A percentile compares a stretch with the other conserved stretches of the same genome.
These are phyloP conservation scores for Lentinula sp. DNA, from an alignment of 768 basidiomycete genomes.

Conservation along the genomic window DNA sequence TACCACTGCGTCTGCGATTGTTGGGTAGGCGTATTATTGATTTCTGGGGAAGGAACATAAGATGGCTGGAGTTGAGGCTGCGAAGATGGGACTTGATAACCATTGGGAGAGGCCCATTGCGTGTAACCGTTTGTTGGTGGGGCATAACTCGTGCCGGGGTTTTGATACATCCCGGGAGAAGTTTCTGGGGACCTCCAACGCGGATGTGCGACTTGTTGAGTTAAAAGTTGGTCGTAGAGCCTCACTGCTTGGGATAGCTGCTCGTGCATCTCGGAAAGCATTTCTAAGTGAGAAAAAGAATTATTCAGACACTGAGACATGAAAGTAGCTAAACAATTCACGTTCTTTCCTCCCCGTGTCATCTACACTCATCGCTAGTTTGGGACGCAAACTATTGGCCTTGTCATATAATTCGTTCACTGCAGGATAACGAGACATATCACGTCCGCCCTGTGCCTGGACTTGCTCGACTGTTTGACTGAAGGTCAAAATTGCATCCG, in stretches of 20 bases:
- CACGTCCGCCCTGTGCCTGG: constrained; percentile 68
- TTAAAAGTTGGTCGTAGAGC: constrained; percentile 84
- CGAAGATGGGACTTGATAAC: constrained; percentile 16
- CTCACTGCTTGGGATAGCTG: constrained; percentile 90
- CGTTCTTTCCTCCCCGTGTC: constrained; percentile 85
- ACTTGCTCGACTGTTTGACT: constrained; percentile 86
- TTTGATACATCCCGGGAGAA: constrained; percentile 24
- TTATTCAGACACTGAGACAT: not conserved
- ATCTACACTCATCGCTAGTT: constrained; percentile 77
- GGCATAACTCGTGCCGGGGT: constrained; percentile 18
- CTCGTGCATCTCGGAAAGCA: constrained; percentile 90
- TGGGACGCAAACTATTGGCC: constrained; percentile 72
- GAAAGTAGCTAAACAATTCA: constrained; percentile 22
- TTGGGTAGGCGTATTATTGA: not conserved
- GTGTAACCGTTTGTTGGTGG: constrained; percentile 21
- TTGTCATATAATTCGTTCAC: constrained; percentile 83
- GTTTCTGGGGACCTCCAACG: constrained; percentile 48
- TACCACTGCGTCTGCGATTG: constrained; percentile 15
- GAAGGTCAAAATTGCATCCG: constrained; percentile 85
- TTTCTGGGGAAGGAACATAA: constrained; percentile 16
- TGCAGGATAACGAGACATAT: constrained; percentile 77
- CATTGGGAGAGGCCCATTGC: constrained; percentile 27
- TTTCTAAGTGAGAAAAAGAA: constrained; percentile 39
- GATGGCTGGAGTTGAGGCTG: constrained; percentile 13
- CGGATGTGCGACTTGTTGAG: constrained; percentile 73